Conservation (phyloP, 768 basidiomycete species). For the Macrolepiota fuliginosa region DNA sequence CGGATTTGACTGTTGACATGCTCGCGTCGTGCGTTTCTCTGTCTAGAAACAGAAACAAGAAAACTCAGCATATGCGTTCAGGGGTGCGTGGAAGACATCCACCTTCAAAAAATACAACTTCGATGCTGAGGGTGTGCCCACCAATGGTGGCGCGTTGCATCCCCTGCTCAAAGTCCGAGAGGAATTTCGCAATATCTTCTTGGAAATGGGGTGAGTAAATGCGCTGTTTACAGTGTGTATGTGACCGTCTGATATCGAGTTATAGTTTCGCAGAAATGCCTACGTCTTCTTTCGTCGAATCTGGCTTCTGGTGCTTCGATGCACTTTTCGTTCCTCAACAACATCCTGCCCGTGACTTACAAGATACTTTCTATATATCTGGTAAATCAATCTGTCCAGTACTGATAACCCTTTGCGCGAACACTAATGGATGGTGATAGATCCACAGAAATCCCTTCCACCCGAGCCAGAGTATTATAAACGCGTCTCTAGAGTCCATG, state of each 20-base stretch:
- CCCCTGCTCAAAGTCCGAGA: conserved; percentile 97
- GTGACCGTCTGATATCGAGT: not conserved
- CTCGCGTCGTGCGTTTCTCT: conserved; percentile 68
- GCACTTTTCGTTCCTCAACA: conserved; percentile 98
- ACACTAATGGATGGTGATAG: conserved; percentile 31
- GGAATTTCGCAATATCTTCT: conserved; percentile 95
- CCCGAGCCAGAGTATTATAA: conserved; percentile 85
- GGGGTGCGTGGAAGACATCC: conserved; percentile 92
- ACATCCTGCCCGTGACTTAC: conserved; percentile 95
- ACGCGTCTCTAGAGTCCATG: conserved; percentile 80
- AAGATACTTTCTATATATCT: conserved; percentile 98
- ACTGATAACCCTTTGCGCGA: conserved; percentile 1
- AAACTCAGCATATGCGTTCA: conserved; percentile 27
- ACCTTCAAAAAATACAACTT: conserved; percentile 99
- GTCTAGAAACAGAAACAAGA: not conserved
- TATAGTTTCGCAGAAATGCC: conserved; percentile 98
- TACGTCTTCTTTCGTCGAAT: conserved; percentile 93
- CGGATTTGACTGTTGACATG: conserved; percentile 96
- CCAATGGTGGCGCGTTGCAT: conserved; percentile 90
- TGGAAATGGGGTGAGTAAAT: conserved; percentile 91
- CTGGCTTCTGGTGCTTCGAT: conserved; percentile 99
- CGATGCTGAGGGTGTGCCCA: conserved; percentile 89
- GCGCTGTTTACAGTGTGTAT: not conserved
- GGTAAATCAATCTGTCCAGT: conserved; percentile 41
- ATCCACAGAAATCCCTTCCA: conserved; percentile 72